A percentile compares a stretch with the other conserved stretches of the same genome.
phyloP scores from a whole-genome alignment of 2,329 filamentous ascomycete genomes.

The Penicillium fuscoglaucum region DNA sequence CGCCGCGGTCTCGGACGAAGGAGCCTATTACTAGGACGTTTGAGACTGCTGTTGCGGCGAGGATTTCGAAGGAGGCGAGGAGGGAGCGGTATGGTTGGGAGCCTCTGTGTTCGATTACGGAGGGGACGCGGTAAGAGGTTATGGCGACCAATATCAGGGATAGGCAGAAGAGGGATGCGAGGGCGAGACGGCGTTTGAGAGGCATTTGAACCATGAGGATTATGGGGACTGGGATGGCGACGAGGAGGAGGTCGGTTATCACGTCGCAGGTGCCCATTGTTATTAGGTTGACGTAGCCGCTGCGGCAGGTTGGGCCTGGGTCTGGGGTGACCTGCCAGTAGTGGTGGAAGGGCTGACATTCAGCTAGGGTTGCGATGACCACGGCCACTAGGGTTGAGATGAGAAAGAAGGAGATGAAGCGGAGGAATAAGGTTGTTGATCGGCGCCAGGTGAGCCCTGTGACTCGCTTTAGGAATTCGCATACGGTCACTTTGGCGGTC shows the following conservation, averaged over 20 bases:
- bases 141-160: constrained; percentile 78
- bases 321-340: constrained; percentile 86
- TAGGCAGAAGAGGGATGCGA: constrained; percentile 78
- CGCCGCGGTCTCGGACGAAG: constrained; percentile 83
- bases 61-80: constrained; percentile 83
- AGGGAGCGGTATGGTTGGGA: constrained; percentile 85
- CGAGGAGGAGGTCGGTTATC: constrained; percentile 81
- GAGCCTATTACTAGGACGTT: constrained; percentile 90
- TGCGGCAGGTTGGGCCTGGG: constrained; percentile 79
- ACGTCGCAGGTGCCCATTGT: constrained; percentile 90
- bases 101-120: constrained; percentile 69
- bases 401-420: constrained; percentile 73
- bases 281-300: constrained; percentile 81
- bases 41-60: constrained; percentile 82
- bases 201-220: constrained; percentile 77
- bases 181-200: constrained; percentile 73
- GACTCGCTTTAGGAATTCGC: constrained; percentile 86
- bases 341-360: constrained; percentile 74
- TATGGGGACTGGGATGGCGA: constrained; percentile 86
- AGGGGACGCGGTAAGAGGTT: constrained; percentile 77
- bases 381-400: constrained; percentile 77
- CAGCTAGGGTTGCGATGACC: constrained; percentile 75
- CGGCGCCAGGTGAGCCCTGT: constrained; percentile 79
- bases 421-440: constrained; percentile 70
- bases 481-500: constrained; percentile 85